Evolutionary conservation across 176 grass and related monocot genomes (phyloP).

Genomic region (Zizania latifolia): DNA sequence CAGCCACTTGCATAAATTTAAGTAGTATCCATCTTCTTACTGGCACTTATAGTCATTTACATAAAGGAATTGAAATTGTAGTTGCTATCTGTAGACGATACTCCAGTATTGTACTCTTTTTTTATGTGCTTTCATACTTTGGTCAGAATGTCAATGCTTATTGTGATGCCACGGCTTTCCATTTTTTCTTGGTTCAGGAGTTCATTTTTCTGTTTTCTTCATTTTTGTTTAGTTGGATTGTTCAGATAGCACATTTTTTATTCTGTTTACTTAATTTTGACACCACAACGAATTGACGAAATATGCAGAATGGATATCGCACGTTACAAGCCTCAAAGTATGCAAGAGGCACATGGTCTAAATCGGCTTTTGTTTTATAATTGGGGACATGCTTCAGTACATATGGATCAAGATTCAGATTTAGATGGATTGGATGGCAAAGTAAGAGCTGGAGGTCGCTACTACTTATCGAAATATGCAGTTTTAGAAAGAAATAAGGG

Average conservation of each 20-base stretch:
- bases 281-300: slow-evolving; percentile 26
- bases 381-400: slow-evolving; percentile 31
- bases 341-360: slow-evolving; percentile 29
- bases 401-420: slow-evolving; percentile 64
- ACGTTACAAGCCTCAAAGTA: slow-evolving; percentile 68
- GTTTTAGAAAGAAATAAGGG: slow-evolving; percentile 61
- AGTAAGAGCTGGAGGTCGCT: slow-evolving; percentile 60
- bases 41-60: not conserved
- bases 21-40: not conserved
- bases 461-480: slow-evolving; percentile 67
- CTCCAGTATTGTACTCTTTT: not conserved
- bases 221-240: not conserved
- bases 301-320: slow-evolving; percentile 90
- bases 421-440: slow-evolving; percentile 68
- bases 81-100: not conserved
- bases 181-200: not conserved
- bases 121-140: not conserved
- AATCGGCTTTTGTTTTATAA: slow-evolving; percentile 37
- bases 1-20: not conserved
- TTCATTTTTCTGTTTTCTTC: not conserved
- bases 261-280: slow-evolving; percentile 31
- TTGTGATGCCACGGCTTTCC: not conserved
- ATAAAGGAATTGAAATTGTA: not conserved
- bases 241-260: not conserved
- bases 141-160: slow-evolving; percentile 1